phyloP scores from a whole-genome alignment of 192 early-diverging fungal genomes.

The Paraglomus occultum region DNA sequence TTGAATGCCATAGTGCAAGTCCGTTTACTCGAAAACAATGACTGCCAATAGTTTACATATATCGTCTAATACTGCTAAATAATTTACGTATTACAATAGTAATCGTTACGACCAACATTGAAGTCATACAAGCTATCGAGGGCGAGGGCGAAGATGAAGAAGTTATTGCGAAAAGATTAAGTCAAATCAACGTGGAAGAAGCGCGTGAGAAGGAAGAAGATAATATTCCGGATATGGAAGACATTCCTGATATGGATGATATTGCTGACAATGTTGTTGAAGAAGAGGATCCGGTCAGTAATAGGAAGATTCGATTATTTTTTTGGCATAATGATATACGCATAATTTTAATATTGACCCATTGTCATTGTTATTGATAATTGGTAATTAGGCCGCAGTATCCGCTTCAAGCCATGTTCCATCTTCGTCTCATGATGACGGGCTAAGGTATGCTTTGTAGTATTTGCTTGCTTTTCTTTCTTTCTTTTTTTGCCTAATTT shows the following conservation, averaged over 20 bases:
- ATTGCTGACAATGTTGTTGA: conserved; percentile 66
- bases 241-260: conserved; percentile 88
- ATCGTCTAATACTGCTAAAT: not conserved
- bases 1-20: too few relatives aligned
- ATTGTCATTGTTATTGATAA: not conserved
- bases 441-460: conserved; percentile 14
- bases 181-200: conserved; percentile 31
- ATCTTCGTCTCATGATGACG: conserved; percentile 34
- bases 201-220: conserved; percentile 56
- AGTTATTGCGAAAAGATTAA: conserved; percentile 38
- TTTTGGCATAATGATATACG: not conserved
- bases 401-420: conserved; percentile 27
- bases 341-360: not conserved
- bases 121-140: conserved; percentile 64
- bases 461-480: not conserved
- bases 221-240: conserved; percentile 83
- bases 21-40: conserved; percentile 32
- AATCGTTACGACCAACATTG: conserved; percentile 40
- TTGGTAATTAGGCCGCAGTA: conserved; percentile 36
- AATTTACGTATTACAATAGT: not conserved
- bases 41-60: conserved; percentile 21
- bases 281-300: conserved; percentile 72
- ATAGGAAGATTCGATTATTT: not conserved
- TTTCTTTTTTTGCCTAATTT: not conserved
- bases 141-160: conserved; percentile 57